Evolutionary conservation across 805 yeast species (phyloP), one percentile per base, ranked within the genome.

Genomic region (Pichia eremophila): DNA sequence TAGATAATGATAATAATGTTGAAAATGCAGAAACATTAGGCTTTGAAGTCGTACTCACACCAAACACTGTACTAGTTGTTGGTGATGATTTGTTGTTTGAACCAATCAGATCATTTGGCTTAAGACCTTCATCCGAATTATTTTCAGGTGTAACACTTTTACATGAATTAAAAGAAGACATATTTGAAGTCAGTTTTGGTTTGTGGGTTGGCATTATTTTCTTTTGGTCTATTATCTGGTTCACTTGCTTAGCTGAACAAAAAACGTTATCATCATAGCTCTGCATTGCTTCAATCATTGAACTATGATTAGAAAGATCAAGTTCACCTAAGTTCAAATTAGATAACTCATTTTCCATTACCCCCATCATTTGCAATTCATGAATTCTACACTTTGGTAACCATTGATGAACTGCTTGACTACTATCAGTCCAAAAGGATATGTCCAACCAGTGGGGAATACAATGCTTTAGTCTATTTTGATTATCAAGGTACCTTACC

Each of bases 361-460:
- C 77, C 0, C 98, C 98, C 95, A 91, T 91, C 97, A 93, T 93
- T 62, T 93, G 98, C 18, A 93, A 66, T 58, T 91, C 98, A 63
- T 93, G 91, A 44, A 93, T 90, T 57, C 87, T 88, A 64, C 97
- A 89, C 35, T 93, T 71, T 0, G 99, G 97, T n/a, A 83, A 75
- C 97, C 98, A 91, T 54, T 78, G 84, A 32, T 70, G 70, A 35
- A 66, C 65, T 5, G 64, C 57, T 19, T 69, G 67, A 29, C 71
- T 69, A 3, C 73, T 62, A 44, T 83, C 86, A 46, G 76, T 79
- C 85, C 95, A 93, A 59, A 85, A 93, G 0, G 96, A 89, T 14
- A 90, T 83, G 61, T 95, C 96, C 57, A 93, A 77, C 97, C 99
- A 93, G 43, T 85, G 83, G 1, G 99, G 99, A 11, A 89, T 84